Base-by-base conservation (phyloP, 495 filamentous ascomycete genomes). In the Delitschia confertaspora region DNA sequence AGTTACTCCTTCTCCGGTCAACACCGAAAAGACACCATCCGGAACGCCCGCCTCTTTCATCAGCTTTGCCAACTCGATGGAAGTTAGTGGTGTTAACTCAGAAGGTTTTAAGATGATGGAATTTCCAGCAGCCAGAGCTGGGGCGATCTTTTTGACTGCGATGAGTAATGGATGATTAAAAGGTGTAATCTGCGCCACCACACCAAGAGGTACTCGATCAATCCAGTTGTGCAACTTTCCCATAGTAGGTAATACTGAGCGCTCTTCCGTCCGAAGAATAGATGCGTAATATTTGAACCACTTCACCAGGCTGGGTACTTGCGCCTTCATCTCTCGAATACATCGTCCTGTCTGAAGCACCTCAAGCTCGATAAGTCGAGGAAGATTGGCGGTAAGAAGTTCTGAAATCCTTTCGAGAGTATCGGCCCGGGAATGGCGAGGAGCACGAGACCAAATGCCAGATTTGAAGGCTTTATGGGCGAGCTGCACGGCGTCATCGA, bases 111-210 rank as follows among this genome's bases (percentile, higher is more conserved):
- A 68, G 13, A 78, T 64, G 63, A 82, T 74, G 1, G 78, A 77
- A 56, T 81, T 72, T 24, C 71, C 70, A 3, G 74, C 61, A 18
- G 70, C 74, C 46, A 76, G 69, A 9, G 71, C 71, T 10, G 71
- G 64, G 6, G 56, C 60, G 33, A 63, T 60, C 42, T 67, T 67
- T 44, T 60, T 78, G 19, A 71, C 70, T n/a, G 74, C 72, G 42
- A 80, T 78, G 13, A 79, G 61, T 6, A 82, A 58, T 1, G 78
- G 76, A 42, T 79, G 74, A 55, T 81, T 81, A 61, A 77, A 83
- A 6, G 78, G 78, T 0, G 75, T 79, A 42, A 83, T 78, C 40
- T 73, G 73, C 3, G 68, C 74, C 0, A 80, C 75, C 0, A 82
- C 77, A 18, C 79, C 79, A 0, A 83, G 59, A 0, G 79, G 77